These are phyloP conservation scores for Aquanectria penicillioides DNA, from an alignment of 2,329 filamentous ascomycete genomes.

Conservation along the genomic window DNA sequence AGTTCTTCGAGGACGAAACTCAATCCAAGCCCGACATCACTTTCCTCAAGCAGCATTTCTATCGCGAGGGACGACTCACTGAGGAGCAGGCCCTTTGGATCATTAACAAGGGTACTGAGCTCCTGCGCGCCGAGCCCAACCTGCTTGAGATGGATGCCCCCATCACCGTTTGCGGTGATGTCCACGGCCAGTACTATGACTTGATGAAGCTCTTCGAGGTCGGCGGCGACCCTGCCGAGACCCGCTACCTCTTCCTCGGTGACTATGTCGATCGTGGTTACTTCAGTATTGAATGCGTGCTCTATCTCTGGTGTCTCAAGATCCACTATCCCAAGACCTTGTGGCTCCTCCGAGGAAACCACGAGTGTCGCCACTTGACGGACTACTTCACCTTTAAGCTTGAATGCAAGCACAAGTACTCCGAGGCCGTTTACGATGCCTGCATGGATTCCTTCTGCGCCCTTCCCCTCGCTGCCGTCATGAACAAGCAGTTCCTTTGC, in stretches of 20 bases:
- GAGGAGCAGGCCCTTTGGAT: constrained; percentile 99
- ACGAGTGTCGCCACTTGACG: constrained; percentile 98
- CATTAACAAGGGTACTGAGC: constrained; percentile 84
- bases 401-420: constrained; percentile 99
- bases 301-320: constrained; percentile 98
- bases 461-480: constrained; percentile 91
- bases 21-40: constrained; percentile 89
- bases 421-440: constrained; percentile 93
- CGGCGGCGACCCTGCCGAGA: constrained; percentile 95
- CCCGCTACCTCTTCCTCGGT: constrained; percentile 94
- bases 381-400: constrained; percentile 99
- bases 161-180: constrained; percentile 97
- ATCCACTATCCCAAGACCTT: constrained; percentile 98
- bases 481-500: constrained; percentile 99
- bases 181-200: constrained; percentile 99
- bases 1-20: constrained; percentile 91
- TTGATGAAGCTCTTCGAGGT: constrained; percentile 99
- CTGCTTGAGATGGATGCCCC: constrained; percentile 99
- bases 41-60: constrained; percentile 98
- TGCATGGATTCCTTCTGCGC: constrained; percentile 99
- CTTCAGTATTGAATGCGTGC: constrained; percentile 98
- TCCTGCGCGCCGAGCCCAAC: constrained; percentile 91
- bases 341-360: constrained; percentile 96
- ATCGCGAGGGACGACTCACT: constrained; percentile 94
- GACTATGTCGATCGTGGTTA: constrained; percentile 99